Percentiles rank a stretch among this genome's conserved stretches.
These are phyloP conservation scores for Dioszegia crocea DNA, from an alignment of 768 basidiomycete genomes.

Conservation along the genomic window DNA sequence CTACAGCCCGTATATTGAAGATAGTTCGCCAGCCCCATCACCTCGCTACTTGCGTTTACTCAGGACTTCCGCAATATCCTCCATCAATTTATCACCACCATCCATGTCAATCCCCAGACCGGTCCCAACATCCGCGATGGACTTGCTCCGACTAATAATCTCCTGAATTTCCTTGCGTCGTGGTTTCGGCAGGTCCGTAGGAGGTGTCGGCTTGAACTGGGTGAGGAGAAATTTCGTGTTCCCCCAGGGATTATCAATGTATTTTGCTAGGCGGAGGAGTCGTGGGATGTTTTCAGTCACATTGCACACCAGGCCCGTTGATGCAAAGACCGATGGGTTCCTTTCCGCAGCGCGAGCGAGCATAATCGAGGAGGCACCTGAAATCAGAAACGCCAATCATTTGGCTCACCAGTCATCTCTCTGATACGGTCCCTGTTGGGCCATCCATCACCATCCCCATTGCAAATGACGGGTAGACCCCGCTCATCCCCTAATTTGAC, in stretches of 20 bases:
- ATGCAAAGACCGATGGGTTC: constrained; percentile 83
- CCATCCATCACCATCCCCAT: constrained; percentile 81
- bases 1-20: too few relatives aligned
- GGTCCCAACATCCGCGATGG: constrained; percentile 35
- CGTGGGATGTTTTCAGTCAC: constrained; percentile 71
- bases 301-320: constrained; percentile 59
- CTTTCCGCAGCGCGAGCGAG: constrained; percentile 90
- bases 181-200: constrained; percentile 54
- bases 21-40: too few relatives aligned
- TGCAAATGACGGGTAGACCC: constrained; percentile 83
- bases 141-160: constrained; percentile 60
- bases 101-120: constrained; percentile 17
- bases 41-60: not conserved
- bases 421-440: constrained; percentile 74
- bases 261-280: constrained; percentile 53
- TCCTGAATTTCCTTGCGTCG: constrained; percentile 60
- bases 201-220: constrained; percentile 70
- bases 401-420: constrained; percentile 65
- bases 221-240: constrained; percentile 82
- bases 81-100: constrained; percentile 16
- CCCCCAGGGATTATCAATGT: constrained; percentile 72
- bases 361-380: constrained; percentile 88
- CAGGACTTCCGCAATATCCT: constrained; percentile 13
- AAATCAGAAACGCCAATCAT: not conserved
- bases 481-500: constrained; percentile 76